Base-by-base conservation (phyloP, 805 yeast species). In the Schwanniomyces polymorphus region DNA sequence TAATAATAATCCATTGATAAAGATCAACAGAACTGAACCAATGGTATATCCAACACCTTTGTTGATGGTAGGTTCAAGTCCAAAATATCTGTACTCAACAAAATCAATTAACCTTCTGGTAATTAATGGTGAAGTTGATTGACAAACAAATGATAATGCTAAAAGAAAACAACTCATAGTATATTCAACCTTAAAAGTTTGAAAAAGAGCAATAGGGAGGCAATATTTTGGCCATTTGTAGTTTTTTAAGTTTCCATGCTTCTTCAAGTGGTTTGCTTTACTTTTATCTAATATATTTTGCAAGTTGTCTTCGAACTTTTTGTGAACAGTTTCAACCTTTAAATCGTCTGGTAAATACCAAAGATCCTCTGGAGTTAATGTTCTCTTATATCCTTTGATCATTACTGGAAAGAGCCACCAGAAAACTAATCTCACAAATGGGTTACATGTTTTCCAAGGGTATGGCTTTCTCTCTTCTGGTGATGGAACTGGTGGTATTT, bases 31-130 rank as follows among this genome's bases (percentile, higher is more conserved):
- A 37, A 84, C 76, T 9, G 87, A 74, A 16, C 91, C 96, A 41
- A 90, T 67, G 7, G 91, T 85, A 55, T 80, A 86, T 7, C 94
- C 96, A 16, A 87, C 73, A 48, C 96, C 97, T 37, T 67, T 70
- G 28, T 82, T 85, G 46, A 71, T 67, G 8, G 70, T 62, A 23
- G 65, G 54, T 9, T 67, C 65, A 11, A 75, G 64, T 7, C 80
- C 79, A 23, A 63, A 59, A 7, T 78, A 76, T 43, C 77, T 75
- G 41, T 61, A 59, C 52, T 78, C 81, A n/a, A 88, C 87, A 54
- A 80, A 87, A 38, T 71, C 72, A 50, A 89, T 86, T 48, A 90
- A 69, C 31, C 78, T 73, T 60, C 82, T 80, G 3, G 88, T 81
- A 9, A 88, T 61, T 53, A 89, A 69, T 1, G 96, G 91, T 31